Base-by-base conservation (phyloP, 495 filamentous ascomycete species). In the Sabuloglossum arenarium region DNA sequence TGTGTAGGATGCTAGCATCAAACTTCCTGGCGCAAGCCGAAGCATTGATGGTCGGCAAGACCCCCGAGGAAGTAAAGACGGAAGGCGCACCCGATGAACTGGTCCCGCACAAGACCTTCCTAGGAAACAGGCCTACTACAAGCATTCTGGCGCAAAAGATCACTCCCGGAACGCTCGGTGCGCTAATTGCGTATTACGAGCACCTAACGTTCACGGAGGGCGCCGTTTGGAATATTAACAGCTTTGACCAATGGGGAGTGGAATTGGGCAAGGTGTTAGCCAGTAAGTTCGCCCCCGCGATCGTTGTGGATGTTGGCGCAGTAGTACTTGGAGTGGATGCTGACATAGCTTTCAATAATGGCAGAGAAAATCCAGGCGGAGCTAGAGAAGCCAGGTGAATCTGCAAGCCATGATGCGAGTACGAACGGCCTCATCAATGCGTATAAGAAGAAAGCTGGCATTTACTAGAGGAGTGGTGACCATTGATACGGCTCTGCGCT, bases 1-100 rank as follows among this genome's bases (percentile, higher is more conserved):
- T 34, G 10, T 23, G 53, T 57, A 77, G 80, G 67, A 97, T 98
- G 91, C 78, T 98, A 57, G 91, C 91, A 27, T 94, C 88, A 63
- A 98, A 98, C 75, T 98, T 94, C 78, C 84, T 98, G 56, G 91
- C 91, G 42, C 91, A 98, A 73, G 80, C 93, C 24, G 91, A 98
- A 73, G 91, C 91, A 30, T 76, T 98, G 63, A 98, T 98, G 91
- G 87, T 97, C 55, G 91, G 91, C 65, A 98, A 97, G 79, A 88
- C 84, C 56, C 77, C 82, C 54, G 87, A 88, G 42, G 73, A 95
- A 70, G 87, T 98, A 60, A 83, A 86, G 69, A 79, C 84, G 31
- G 91, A 98, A 70, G 85, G 85, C 55, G 85, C 88, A 1, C 75
- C 88, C 23, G 82, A 88, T 55, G 74, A 85, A 56, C 76, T 98